phyloP scores from a whole-genome alignment of 208 protist genomes.

The Trypanosoma avium region DNA sequence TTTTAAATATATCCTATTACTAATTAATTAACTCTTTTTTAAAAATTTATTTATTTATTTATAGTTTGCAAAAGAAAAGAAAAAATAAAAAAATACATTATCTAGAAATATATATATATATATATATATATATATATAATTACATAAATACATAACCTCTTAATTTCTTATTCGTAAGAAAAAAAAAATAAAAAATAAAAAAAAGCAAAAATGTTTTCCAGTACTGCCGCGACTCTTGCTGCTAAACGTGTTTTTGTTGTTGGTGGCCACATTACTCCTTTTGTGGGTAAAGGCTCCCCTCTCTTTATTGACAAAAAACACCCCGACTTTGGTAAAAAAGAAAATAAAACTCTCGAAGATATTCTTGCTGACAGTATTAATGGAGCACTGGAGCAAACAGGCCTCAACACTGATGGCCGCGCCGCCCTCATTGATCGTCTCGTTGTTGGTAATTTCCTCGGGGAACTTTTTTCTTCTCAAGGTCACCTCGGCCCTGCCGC shows the following conservation, averaged over 20 bases:
- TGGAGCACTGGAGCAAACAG: conserved; percentile 52
- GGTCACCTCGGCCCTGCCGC: conserved; percentile 84
- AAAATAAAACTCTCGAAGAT: conserved; percentile 83
- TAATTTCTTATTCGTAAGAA: conserved; percentile 1
- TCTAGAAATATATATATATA: too few relatives aligned
- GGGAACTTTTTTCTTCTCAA: conserved; percentile 88
- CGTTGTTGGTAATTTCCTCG: conserved; percentile 84
- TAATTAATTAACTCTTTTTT: background rate
- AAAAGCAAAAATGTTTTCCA: conserved; percentile 21
- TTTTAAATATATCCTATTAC: background rate
- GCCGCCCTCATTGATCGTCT: conserved; percentile 74
- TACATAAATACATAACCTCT: background rate
- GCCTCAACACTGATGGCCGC: conserved; percentile 34
- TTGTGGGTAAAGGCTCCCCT: conserved; percentile 88
- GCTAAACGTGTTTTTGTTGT: conserved; percentile 72
- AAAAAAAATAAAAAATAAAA: background rate
- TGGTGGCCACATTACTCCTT: conserved; percentile 84
- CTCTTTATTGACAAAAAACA: conserved; percentile 93
- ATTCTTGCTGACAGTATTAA: conserved; percentile 59
- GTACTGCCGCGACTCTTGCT: conserved; percentile 8
- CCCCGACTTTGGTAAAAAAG: conserved; percentile 87
- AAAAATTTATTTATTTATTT: background rate
- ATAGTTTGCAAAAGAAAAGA: conserved; percentile 1
- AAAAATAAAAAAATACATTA: conserved; percentile 3
- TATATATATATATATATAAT: background rate